phyloP scores from a whole-genome alignment of 2,329 filamentous ascomycete genomes.

The Pseudocercospora crystallina region DNA sequence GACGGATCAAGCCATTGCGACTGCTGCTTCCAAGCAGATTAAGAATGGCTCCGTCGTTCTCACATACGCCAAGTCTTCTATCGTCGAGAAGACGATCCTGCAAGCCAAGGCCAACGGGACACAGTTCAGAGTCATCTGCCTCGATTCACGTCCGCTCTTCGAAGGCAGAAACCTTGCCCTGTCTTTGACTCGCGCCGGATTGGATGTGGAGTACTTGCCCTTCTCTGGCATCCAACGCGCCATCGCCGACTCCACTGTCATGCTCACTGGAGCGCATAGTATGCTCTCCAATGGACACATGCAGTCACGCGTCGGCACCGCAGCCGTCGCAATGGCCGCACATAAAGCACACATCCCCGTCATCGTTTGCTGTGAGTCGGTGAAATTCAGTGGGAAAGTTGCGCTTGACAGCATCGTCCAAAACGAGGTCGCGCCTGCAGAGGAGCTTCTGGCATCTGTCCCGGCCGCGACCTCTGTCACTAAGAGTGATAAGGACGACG shows the following conservation, averaged over 20 bases:
- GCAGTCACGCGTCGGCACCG: constrained; percentile 84
- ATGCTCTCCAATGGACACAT: constrained; percentile 95
- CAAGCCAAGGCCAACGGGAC: constrained; percentile 69
- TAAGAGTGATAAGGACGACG: constrained; percentile 28
- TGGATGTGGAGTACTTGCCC: constrained; percentile 78
- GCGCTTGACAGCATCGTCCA: constrained; percentile 89
- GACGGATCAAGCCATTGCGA: constrained; percentile 81
- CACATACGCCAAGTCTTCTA: constrained; percentile 80
- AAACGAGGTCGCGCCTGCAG: constrained; percentile 83
- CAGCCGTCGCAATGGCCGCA: constrained; percentile 80
- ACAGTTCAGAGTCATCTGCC: constrained; percentile 77
- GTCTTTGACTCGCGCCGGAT: constrained; percentile 65
- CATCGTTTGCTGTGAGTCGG: constrained; percentile 85
- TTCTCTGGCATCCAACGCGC: constrained; percentile 75
- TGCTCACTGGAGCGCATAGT: constrained; percentile 84
- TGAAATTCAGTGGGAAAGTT: constrained; percentile 91
- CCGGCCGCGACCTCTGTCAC: neutral
- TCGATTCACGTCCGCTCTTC: constrained; percentile 72
- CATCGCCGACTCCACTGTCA: constrained; percentile 68
- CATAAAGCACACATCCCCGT: constrained; percentile 74
- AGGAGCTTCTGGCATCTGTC: constrained; percentile 54
- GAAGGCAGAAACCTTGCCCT: constrained; percentile 72
- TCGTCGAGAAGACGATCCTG: constrained; percentile 80
- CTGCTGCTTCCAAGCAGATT: constrained; percentile 73
- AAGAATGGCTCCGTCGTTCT: constrained; percentile 77